These are phyloP conservation scores for Malus hybrid DNA, from an alignment of 331 rosid species.

Conservation along the genomic window DNA sequence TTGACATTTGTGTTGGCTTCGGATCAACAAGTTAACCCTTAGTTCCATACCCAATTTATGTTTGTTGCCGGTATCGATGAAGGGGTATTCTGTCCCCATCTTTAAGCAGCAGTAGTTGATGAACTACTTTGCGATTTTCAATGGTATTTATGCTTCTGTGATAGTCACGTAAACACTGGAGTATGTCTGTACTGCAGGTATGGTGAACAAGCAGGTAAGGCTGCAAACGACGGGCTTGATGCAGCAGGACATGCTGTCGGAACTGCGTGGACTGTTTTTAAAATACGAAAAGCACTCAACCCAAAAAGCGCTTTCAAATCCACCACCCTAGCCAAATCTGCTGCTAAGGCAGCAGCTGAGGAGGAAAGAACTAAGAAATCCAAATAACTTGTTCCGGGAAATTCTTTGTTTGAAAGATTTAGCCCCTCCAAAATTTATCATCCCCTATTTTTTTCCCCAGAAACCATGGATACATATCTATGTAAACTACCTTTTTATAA, in stretches of 20 bases:
- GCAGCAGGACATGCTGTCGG: slow-evolving; percentile 95
- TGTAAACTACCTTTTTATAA: too few species aligned
- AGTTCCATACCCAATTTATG: background rate
- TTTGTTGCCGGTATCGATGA: background rate
- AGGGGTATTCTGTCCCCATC: too few species aligned
- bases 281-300: slow-evolving; percentile 72
- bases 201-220: slow-evolving; percentile 82
- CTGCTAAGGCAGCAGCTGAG: slow-evolving; percentile 63
- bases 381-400: slow-evolving; percentile 15
- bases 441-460: too few species aligned
- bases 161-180: background rate
- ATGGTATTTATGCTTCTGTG: background rate
- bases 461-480: too few species aligned
- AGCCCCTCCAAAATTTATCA: background rate
- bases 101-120: background rate
- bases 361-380: slow-evolving; percentile 32
- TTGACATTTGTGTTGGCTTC: background rate
- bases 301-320: slow-evolving; percentile 73
- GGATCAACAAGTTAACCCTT: background rate
- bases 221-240: slow-evolving; percentile 69
- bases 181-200: slow-evolving; percentile 48
- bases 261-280: slow-evolving; percentile 76
- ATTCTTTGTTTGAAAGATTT: background rate
- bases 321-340: slow-evolving; percentile 50
- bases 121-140: background rate